A percentile compares a stretch with the other conserved stretches of the same genome.
Evolutionary conservation across 106 monocot genomes (phyloP).

Genomic region (Phalaenopsis equestris): DNA sequence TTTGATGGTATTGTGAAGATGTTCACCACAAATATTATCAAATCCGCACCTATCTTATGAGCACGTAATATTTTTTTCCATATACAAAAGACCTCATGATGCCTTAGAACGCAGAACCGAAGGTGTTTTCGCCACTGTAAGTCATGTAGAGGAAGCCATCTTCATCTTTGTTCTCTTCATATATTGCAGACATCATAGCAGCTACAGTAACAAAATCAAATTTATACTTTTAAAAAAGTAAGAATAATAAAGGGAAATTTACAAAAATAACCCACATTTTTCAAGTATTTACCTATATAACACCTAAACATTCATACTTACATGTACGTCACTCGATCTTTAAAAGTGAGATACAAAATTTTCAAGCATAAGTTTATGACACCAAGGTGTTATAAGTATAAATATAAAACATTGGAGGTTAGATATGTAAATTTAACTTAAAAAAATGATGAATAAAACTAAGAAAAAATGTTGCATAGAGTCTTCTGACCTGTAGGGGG

Average conservation of each 20-base stretch:
- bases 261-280: too few species aligned
- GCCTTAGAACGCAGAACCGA: conserved; percentile 24
- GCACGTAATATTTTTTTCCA: too few species aligned
- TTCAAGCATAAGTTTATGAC: too few species aligned
- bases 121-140: conserved; percentile 92
- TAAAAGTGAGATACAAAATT: too few species aligned
- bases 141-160: conserved; percentile 97
- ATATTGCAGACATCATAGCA: conserved; percentile 87
- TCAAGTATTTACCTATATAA: too few species aligned
- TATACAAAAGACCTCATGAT: not conserved
- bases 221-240: too few species aligned
- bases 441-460: not conserved
- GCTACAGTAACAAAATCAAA: conserved; percentile 26
- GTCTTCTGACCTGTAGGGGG: conserved; percentile 61
- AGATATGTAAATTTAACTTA: too few species aligned
- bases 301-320: too few species aligned
- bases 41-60: too few species aligned
- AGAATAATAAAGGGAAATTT: not conserved
- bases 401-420: not conserved
- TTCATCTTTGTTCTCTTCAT: conserved; percentile 82
- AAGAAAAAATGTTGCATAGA: not conserved
- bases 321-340: too few species aligned
- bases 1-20: too few species aligned
- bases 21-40: too few species aligned
- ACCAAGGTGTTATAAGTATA: not conserved